Percentiles rank a stretch among this genome's conserved stretches.
Conservation (phyloP, 192 early-diverging fungal genomes). For the Mortierella antarctica region DNA sequence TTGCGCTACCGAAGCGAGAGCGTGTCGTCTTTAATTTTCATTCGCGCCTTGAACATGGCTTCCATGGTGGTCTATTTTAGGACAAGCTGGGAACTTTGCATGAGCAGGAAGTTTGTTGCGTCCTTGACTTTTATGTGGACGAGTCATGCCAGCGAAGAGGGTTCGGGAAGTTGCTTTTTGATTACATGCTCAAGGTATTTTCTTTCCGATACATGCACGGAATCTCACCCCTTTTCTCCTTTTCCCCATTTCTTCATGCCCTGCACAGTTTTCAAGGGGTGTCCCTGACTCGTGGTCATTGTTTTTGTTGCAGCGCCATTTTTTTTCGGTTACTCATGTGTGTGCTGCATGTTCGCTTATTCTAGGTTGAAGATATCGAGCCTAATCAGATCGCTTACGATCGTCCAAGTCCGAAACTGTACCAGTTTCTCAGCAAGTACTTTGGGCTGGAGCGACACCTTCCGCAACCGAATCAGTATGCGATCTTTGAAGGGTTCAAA, state of each 20-base stretch:
- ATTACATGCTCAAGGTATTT: slow-evolving; percentile 51
- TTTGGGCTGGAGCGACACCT: slow-evolving; percentile 40
- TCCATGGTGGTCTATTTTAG: slow-evolving; percentile 13
- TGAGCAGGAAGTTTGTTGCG: slow-evolving; percentile 52
- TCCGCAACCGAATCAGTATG: slow-evolving; percentile 54
- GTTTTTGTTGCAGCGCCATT: background rate
- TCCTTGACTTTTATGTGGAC: slow-evolving; percentile 55
- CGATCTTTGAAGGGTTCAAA: slow-evolving; percentile 51
- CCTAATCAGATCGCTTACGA: slow-evolving; percentile 56
- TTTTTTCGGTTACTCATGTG: slow-evolving; percentile 5
- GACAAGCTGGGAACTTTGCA: slow-evolving; percentile 47
- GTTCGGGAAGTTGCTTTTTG: slow-evolving; percentile 51
- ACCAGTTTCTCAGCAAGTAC: slow-evolving; percentile 48
- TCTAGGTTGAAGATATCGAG: slow-evolving; percentile 41
- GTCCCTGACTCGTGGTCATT: background rate
- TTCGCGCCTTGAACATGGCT: background rate
- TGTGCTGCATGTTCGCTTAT: background rate
- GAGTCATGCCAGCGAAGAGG: slow-evolving; percentile 47
- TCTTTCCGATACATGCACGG: background rate
- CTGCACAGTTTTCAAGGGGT: background rate
- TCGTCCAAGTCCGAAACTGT: slow-evolving; percentile 50
- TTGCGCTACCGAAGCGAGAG: background rate
- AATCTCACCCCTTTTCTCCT: background rate
- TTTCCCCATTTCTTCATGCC: background rate
- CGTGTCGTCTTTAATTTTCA: background rate